Evolutionary conservation across 176 grass and related monocot species (phyloP), one percentile per base, ranked within the genome.

Genomic region (Luzula sylvatica): DNA sequence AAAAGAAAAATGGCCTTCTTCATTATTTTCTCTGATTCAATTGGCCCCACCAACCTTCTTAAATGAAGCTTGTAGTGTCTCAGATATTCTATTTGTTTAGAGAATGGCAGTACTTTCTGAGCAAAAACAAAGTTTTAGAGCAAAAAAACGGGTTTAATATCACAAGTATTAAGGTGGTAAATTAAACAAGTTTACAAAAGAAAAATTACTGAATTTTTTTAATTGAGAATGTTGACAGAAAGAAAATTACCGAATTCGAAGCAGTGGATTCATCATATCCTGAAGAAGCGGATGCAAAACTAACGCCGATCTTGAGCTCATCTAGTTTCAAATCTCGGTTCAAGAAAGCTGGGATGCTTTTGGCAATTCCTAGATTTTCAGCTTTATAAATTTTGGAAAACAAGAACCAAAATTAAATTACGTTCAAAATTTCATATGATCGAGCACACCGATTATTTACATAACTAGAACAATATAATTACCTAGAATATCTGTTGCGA

Each of bases 221-320:
- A 22, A 19, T 2, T 73, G 19, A 4, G 15, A n/a, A n/a, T n/a
- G n/a, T n/a, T n/a, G n/a, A n/a, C n/a, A n/a, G n/a, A 3, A 74
- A 50, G 19, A 46, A 26, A 65, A 62, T 23, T 79, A 75, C 81
- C 23, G 59, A 73, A 66, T 58, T 67, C 48, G 16, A 55, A 24
- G 81, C 70, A 8, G 81, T 85, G 8, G 63, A 48, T 39, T 85
- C 81, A 15, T 85, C 81, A 14, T 79, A 85, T 66, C 81, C 81
- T 0, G 81, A 79, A 47, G 69, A 61, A 38, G 81, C 81, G 38
- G 75, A 85, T 71, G 81, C 75, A 25, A 85, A 85, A 55, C 81
- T 85, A 35, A 79, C 78, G 13, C 75, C 70, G 11, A 26, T 65
- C 20, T 26, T 71, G 28, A 73, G 63, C 17, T 79, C 70, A 51